Evolutionary conservation across 345 rosid species (phyloP), one percentile per base, ranked within the genome.

Genomic region (Eutrema japonicum): DNA sequence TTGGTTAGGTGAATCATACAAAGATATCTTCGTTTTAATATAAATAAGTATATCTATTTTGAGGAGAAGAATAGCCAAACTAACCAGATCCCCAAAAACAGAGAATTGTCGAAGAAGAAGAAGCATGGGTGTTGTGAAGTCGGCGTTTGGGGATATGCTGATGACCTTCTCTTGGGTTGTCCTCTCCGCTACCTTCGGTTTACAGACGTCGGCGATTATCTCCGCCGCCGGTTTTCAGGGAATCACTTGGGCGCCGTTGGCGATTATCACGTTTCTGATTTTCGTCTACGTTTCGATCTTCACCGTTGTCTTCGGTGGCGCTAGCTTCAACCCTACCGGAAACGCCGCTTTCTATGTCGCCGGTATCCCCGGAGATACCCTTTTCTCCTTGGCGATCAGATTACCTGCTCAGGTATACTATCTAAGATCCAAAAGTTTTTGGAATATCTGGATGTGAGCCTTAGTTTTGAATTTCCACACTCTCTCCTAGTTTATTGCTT

Each of bases 301-400:
- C 60, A 85, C 63, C 26, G 52, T 86, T 12, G 80, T 92, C 26
- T 83, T 96, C 36, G 99, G 99, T 42, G 83, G 96, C 4, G 96
- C 99, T 74, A 89, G 95, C 82, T 96, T 90, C 30, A 96, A 92
- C 58, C 98, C 99, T 42, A 87, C 96, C 2, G 96, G 85, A 27
- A 92, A 45, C 63, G 96, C 92, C n/a, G 76, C 98, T 13, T 89
- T 96, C 66, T 92, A 92, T 27, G 88, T 94, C 14, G 97, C 87
- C 50, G 99, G 97, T 1, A 66, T 90, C 56, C 91, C 95, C 12
- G 79, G 82, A 48, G 95, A 96, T 78, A 73, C 79, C 29, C 95
- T 92, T 12, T 63, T 96, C 83, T 88, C 96, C 73, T 76, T 96
- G 91, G 96, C 95, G 14, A 75, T 96, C 56, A 87, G 97, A 53